These are phyloP conservation scores for Scalesia atractyloides DNA, from an alignment of 129 eudicot genomes.

Conservation along the genomic window DNA sequence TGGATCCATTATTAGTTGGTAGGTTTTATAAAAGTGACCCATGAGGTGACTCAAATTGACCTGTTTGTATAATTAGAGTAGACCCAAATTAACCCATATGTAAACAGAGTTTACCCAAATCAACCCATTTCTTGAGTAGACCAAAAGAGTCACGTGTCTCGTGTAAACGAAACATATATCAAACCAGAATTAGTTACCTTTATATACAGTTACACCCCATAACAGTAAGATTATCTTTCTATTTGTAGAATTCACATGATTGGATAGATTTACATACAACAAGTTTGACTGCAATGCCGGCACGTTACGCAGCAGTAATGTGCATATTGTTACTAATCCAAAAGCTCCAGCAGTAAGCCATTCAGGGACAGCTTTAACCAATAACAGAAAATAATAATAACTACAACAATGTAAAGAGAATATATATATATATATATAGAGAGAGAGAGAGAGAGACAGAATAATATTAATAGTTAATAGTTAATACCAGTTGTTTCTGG, in stretches of 20 bases:
- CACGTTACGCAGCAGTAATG: constrained; percentile 86
- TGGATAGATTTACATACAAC: constrained; percentile 48
- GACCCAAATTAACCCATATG: too few species aligned
- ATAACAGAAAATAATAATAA: not conserved
- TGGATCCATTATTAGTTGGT: too few species aligned
- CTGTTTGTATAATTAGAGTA: too few species aligned
- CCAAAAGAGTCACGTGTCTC: too few species aligned
- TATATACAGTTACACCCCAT: too few species aligned
- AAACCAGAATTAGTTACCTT: too few species aligned
- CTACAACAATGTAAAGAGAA: not conserved
- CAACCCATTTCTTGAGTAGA: too few species aligned
- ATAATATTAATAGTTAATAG: not conserved
- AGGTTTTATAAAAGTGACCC: too few species aligned
- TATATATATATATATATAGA: constrained; percentile 1
- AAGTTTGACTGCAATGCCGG: constrained; percentile 87
- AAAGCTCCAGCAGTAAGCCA: constrained; percentile 98
- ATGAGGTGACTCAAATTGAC: too few species aligned
- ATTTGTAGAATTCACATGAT: not conserved
- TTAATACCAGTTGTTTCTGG: constrained; percentile 88
- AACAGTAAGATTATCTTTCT: not conserved
- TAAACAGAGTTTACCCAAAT: too few species aligned
- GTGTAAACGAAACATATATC: too few species aligned
- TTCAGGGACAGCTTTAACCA: constrained; percentile 80
- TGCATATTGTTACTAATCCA: constrained; percentile 85
- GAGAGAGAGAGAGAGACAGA: not conserved